Evolutionary conservation across 257 asterid genomes (phyloP), one percentile per base, ranked within the genome.

Genomic region (Mitragyna speciosa): DNA sequence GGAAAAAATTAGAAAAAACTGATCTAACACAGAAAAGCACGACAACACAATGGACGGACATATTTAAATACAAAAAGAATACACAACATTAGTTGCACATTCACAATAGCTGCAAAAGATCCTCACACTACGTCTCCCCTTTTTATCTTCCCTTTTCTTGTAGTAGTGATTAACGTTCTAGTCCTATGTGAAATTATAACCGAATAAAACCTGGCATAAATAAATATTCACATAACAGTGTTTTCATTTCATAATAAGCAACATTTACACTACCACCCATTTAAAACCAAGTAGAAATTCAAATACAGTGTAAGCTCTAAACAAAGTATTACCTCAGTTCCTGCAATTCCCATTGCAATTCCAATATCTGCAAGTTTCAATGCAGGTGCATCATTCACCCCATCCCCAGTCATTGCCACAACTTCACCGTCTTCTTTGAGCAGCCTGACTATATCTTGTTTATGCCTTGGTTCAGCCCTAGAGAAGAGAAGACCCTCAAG

Each of bases 341-440:
- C 99, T 9, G 96, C 72, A 78, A 96, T 96, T 72, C 99, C 99
- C 99, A 96, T 96, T 33, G 99, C 98, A 82, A 96, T 91, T 79
- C 99, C 99, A 84, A 94, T 96, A 86, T 96, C 99, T 47, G 99
- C 99, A 85, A 94, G 83, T 84, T 94, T 96, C 83, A 94, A 80
- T 41, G 98, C 98, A 73, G 98, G 98, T 36, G 98, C 98, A 82
- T 94, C 98, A 77, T 94, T 96, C 82, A 96, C 99, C 74, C 99
- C 99, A 89, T 96, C 99, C 63, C 99, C 99, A 31, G 99, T 96
- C 99, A 96, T 96, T 36, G 99, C 99, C 43, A 96, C 99, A 63
- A 96, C 98, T 88, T 96, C 99, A 78, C 97, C 99, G 17, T 76
- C 92, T 80, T 92, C 97, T 92, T 96, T 96, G 70, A 96, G 97